Evolutionary conservation across 1,139 yeast species (phyloP), one percentile per base, ranked within the genome.

Genomic region (Suhomyces kunorum): DNA sequence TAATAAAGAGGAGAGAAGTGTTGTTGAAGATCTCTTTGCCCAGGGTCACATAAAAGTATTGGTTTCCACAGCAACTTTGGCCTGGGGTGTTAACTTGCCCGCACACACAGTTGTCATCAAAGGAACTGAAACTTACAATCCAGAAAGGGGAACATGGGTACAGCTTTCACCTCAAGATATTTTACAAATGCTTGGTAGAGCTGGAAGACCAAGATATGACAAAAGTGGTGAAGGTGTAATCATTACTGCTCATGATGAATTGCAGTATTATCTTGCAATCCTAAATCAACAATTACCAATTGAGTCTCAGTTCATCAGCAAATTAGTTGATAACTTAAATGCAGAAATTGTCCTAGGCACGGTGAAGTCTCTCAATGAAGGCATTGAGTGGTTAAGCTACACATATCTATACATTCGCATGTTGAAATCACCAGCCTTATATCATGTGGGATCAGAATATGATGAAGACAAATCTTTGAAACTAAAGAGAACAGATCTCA

Each of bases 71-170:
- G 96, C 98, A 0, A 92, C 98, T 0, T 76, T 92, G 48, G 98
- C 98, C 0, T 92, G 98, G 98, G 98, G 98, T 73, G 98, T 92
- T 27, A 92, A 92, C 58, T 73, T 92, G 42, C 98, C 98, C 1
- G 98, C 98, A 0, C 97, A 92, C 53, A 88, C 97, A 0, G 98
- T 92, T 20, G 83, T 92, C 20, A 87, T 92, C 45, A 90, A 92
- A 55, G 98, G 98, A 0, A 92, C 98, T 0, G 95, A 89, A 54
- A 83, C 92, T 0, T 94, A 92, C 55, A 85, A 94, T 2, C 97
- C 99, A 0, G 94, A 86, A 51, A 78, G 78, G 47, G 96, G 98
- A 38, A 66, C 78, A 1, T 90, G 97, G 96, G 80, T 81, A 2
- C 95, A 87, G 53, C 66, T 92, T 9, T 84, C 96, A 0, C 95